Base-by-base conservation (phyloP, 108 stramenopile genomes). In the Nitzschia sp. region DNA sequence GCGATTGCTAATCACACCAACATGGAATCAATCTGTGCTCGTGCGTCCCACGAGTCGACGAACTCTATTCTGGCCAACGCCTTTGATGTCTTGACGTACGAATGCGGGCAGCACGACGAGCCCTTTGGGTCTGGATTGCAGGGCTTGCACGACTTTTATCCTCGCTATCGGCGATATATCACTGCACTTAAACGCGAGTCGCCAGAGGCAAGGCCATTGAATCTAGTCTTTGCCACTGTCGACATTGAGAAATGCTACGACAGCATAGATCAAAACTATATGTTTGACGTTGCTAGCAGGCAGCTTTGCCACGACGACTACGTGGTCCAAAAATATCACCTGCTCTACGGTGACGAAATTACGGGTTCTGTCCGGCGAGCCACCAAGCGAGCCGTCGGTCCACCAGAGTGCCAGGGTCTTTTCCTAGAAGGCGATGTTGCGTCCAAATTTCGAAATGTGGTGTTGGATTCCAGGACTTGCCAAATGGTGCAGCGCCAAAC, bases 231-330 rank as follows among this genome's bases (percentile, higher is more conserved):
- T 66, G 89, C 84, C 26, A 87, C 84, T 61, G 85, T 86, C 8
- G 95, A 96, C 54, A 90, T 96, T 59, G 78, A 84, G 47, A 82
- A 88, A 54, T 93, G 92, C 66, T 96, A 89, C 42, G 95, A 96
- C 54, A 86, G 70, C 21, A 93, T 96, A 24, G 71, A 91, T 54
- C 92, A 93, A 71, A 49, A 81, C 24, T 74, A 78, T 49, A 60
- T 96, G 32, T 77, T 74, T 60, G 65, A 79, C 23, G 47, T 92
- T 8, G 59, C 91, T 15, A 64, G 65, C 30, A 45, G 67, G 0
- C 54, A 82, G n/a, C 2, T 96, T 13, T 28, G 60, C 38, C 66
- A 92, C 53, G 80, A 85, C 23, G 59, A 79, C 4, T 96, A 96
- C 64, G 23, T 85, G 35, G 81, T 93, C 11, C 82, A 89, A 63